Base-by-base conservation (phyloP, 163 green algal genomes). In the Smithsoniella earleae region DNA sequence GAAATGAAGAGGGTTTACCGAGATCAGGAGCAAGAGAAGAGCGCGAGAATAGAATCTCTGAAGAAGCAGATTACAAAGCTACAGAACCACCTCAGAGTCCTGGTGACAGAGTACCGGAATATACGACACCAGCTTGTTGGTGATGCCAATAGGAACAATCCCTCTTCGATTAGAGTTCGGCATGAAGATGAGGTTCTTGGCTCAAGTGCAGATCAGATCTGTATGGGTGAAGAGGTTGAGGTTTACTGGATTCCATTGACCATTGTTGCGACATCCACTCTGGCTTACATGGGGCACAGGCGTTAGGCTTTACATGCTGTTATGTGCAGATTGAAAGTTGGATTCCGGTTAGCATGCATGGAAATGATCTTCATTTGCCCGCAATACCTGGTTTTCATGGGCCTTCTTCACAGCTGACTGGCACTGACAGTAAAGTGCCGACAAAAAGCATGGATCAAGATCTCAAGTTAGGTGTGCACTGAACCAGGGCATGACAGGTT, bases 101-200 rank as follows among this genome's bases (percentile, higher is more conserved):
- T 69, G n/a, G 8, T 69, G 58, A 28, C 58, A 28, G 58, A 30
- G 1, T 69, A 69, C 58, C 20, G 58, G 8, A 69, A 43, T 13
- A 16, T 40, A 25, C 20, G 58, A 4, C 10, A 43, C 18, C 18
- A 36, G 1, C 38, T 69, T 13, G 49, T 36, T 6, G 49, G 49
- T 10, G 49, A 10, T 6, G 13, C 8, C 31, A n/a, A n/a, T n/a
- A n/a, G n/a, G n/a, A n/a, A n/a, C 40, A 10, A 49, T 49, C 40
- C 40, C 40, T 49, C 40, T 22, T 49, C 13, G 40, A 13, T 49
- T 22, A 30, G 3, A 69, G 8, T 69, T 18, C 18, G 34, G 58
- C 58, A 69, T 31, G 58, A 69, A 43, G 58, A 69, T 69, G 25
- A 13, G 27, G 22, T 69, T 31, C n/a, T 69, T 4, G 58, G 58